phyloP scores from a whole-genome alignment of 2,329 filamentous ascomycete species.

The Thielaviopsis punctulata region DNA sequence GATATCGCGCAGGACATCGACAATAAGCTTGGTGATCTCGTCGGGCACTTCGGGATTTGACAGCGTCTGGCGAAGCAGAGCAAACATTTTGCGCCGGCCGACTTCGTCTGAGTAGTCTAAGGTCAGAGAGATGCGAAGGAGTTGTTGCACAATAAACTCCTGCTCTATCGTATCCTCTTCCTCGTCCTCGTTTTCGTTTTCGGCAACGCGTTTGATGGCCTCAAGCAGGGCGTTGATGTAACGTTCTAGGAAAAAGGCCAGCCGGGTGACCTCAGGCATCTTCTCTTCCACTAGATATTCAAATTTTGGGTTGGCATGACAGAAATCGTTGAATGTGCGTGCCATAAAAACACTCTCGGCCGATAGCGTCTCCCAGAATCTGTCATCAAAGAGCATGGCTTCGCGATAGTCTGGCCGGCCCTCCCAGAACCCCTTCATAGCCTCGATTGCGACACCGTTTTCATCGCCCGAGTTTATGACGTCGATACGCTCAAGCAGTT shows the following conservation, averaged over 20 bases:
- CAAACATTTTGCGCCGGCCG: slow-evolving; percentile 88
- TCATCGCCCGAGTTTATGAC: slow-evolving; percentile 80
- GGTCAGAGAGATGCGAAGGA: slow-evolving; percentile 79
- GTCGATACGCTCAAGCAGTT: slow-evolving; percentile 86
- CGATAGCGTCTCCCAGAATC: slow-evolving; percentile 64
- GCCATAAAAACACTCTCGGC: slow-evolving; percentile 82
- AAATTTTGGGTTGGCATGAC: slow-evolving; percentile 56
- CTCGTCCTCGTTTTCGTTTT: slow-evolving; percentile 42
- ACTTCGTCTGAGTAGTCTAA: slow-evolving; percentile 97
- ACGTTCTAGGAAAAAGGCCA: slow-evolving; percentile 72
- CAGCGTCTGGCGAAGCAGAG: slow-evolving; percentile 68
- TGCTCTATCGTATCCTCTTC: slow-evolving; percentile 77
- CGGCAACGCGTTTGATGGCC: slow-evolving; percentile 38
- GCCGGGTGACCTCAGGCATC: slow-evolving; percentile 80
- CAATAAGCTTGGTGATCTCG: slow-evolving; percentile 73
- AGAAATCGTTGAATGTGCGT: slow-evolving; percentile 88
- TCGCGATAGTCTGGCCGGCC: slow-evolving; percentile 71
- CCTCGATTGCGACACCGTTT: slow-evolving; percentile 77
- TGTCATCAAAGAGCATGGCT: slow-evolving; percentile 51
- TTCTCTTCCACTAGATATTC: slow-evolving; percentile 72
- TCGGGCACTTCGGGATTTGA: slow-evolving; percentile 80
- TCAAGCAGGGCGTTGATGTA: slow-evolving; percentile 57
- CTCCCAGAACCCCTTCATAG: slow-evolving; percentile 94
- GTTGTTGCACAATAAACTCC: slow-evolving; percentile 89
- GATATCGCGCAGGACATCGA: slow-evolving; percentile 67